Evolutionary conservation across 2,329 filamentous ascomycete species (phyloP).

Genomic region (Pseudogymnoascus sp.): DNA sequence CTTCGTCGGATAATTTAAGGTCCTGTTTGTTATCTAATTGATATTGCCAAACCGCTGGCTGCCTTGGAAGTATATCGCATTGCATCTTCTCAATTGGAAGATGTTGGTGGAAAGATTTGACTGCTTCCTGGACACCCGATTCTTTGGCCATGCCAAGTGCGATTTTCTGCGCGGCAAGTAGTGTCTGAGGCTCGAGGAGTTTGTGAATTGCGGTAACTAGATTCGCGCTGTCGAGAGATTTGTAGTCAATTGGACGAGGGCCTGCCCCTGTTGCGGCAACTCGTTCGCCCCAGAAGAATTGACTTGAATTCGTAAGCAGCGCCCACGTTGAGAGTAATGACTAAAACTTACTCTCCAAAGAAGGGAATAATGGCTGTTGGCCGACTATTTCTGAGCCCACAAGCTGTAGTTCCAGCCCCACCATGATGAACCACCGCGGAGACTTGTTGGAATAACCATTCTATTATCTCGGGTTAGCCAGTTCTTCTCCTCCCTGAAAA

Average conservation of each 20-base stretch:
- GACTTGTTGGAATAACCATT: conserved; percentile 51
- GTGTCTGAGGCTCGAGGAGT: conserved; percentile 50
- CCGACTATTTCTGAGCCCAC: conserved; percentile 41
- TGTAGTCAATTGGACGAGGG: conserved; percentile 58
- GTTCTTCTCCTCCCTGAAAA: background rate
- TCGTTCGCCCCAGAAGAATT: conserved; percentile 74
- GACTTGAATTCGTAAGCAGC: conserved; percentile 26
- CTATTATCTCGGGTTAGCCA: conserved; percentile 10
- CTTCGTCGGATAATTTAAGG: conserved; percentile 15
- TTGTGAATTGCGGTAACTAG: conserved; percentile 54
- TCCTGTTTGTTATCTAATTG: conserved; percentile 24
- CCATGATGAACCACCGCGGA: conserved; percentile 50
- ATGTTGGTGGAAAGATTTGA: conserved; percentile 58
- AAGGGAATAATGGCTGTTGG: conserved; percentile 50
- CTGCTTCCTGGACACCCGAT: conserved; percentile 50
- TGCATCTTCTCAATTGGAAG: conserved; percentile 54
- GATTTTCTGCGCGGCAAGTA: conserved; percentile 37
- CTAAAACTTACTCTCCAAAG: conserved; percentile 38
- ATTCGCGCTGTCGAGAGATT: conserved; percentile 54
- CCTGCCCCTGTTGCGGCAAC: conserved; percentile 63
- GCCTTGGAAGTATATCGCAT: conserved; percentile 58
- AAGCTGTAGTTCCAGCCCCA: conserved; percentile 51
- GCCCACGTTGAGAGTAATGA: background rate
- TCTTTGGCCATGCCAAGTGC: conserved; percentile 59
- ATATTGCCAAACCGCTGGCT: conserved; percentile 27